Conservation (phyloP, 1,139 yeast species). For the Pichia cactophila region DNA sequence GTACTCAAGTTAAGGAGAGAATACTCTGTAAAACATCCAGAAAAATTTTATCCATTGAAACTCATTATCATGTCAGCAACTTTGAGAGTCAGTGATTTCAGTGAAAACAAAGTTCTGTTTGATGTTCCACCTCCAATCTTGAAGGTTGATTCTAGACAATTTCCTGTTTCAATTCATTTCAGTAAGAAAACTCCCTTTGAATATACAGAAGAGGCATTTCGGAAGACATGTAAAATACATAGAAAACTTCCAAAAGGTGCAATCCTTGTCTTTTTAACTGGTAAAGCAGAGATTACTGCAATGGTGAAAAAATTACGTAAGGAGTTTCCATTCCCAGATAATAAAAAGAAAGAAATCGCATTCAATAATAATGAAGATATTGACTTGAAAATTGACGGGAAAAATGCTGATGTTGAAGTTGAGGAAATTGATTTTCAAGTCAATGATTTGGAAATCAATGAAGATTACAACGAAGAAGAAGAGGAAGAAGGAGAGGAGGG, state of each 20-base stretch:
- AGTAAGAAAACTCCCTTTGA: conserved; percentile 69
- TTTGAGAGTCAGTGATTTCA: conserved; percentile 82
- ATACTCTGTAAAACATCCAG: conserved; percentile 41
- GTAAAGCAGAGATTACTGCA: conserved; percentile 81
- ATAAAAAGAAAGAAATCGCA: conserved; percentile 16
- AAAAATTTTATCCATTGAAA: conserved; percentile 51
- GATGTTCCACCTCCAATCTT: conserved; percentile 80
- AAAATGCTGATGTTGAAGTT: conserved; percentile 64
- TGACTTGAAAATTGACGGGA: conserved; percentile 48
- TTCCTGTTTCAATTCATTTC: conserved; percentile 89
- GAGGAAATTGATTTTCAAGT: conserved; percentile 77
- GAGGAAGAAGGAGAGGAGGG: conserved; percentile 76
- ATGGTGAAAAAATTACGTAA: conserved; percentile 62
- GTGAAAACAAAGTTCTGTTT: conserved; percentile 70
- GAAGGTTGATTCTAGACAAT: conserved; percentile 91
- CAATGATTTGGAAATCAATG: conserved; percentile 29
- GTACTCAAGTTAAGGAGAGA: conserved; percentile 69
- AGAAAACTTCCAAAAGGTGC: conserved; percentile 88
- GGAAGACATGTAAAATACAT: conserved; percentile 83
- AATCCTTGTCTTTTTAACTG: conserved; percentile 83
- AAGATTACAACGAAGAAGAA: conserved; percentile 28
- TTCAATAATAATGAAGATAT: conserved; percentile 31
- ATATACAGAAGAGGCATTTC: conserved; percentile 80
- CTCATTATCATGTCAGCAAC: conserved; percentile 92
- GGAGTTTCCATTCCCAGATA: conserved; percentile 56